Base-by-base conservation (phyloP, 257 asterid species). In the Haberlea rhodopensis region DNA sequence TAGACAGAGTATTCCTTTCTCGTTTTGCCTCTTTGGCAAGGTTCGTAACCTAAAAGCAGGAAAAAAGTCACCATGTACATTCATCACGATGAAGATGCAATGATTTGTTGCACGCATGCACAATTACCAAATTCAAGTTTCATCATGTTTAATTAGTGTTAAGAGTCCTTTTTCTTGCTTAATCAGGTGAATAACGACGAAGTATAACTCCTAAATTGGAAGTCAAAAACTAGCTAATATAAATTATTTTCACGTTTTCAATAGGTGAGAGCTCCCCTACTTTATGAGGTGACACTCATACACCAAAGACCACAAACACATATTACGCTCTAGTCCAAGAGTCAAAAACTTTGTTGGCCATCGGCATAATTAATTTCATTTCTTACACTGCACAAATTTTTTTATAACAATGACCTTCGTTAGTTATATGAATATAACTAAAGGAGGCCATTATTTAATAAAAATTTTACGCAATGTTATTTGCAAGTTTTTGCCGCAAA, bases 1-100 rank as follows among this genome's bases (percentile, higher is more conserved):
- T 82, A 57, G 63, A 32, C n/a, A 82, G 81, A 55, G 53, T 53
- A 2, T 61, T 72, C 69, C 79, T 71, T 69, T 79, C 87, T 40
- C 60, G 73, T 68, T 69, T 79, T 18, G 63, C 79, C 74, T 79
- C 82, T 15, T 76, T 68, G 66, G 79, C 83, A 57, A 82, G 67
- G 53, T 60, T 66, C 27, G 79, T 74, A 56, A 82, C 87, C 87
- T 79, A 55, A 59, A 62, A 63, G 20, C 55, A 24, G 13, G 49
- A 65, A 28, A 3, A 19, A 13, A 1, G 19, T 15, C 49, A 43
- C 20, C 49, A 3, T 43, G 1, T 0, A 2, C 15, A 43, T 43
- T 43, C 15, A 1, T 43, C 15, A 43, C 49, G 4, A 15, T 1
- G 1, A 15, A 37, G 4, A 15, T 43, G 49, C 49, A 3, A 43